phyloP scores from a whole-genome alignment of 2,329 filamentous ascomycete species.

The Furcasterigmium sp. region DNA sequence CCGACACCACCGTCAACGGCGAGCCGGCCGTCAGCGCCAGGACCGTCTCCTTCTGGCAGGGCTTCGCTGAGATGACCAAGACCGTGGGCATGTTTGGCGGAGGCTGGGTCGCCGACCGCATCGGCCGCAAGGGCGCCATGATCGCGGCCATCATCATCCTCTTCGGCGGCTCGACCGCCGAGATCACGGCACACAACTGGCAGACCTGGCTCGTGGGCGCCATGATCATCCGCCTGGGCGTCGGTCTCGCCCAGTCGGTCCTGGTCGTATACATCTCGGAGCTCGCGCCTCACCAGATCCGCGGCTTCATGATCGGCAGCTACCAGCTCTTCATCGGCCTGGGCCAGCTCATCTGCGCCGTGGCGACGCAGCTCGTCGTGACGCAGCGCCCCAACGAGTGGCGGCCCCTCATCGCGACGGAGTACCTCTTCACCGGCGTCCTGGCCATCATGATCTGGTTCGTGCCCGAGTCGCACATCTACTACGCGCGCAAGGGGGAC shows the following conservation, averaged over 20 bases:
- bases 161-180: background rate
- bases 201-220: slow-evolving; percentile 1
- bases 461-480: slow-evolving; percentile 40
- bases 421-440: slow-evolving; percentile 24
- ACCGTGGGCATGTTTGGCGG: background rate
- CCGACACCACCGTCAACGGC: background rate
- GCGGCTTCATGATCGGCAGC: background rate
- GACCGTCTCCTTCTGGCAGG: background rate
- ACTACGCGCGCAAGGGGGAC: slow-evolving; percentile 11
- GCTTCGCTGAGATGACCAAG: background rate
- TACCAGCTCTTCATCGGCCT: background rate
- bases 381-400: background rate
- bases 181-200: slow-evolving; percentile 1
- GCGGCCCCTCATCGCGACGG: background rate
- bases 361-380: background rate
- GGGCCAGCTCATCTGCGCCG: background rate
- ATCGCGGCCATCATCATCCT: background rate
- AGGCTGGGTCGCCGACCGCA: background rate
- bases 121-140: background rate
- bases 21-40: background rate
- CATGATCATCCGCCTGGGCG: slow-evolving; percentile 1
- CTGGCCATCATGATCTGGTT: slow-evolving; percentile 23
- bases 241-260: background rate
- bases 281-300: background rate
- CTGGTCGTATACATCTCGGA: background rate